phyloP scores from a whole-genome alignment of 495 filamentous ascomycete species.

The Pyrenula aspistea region DNA sequence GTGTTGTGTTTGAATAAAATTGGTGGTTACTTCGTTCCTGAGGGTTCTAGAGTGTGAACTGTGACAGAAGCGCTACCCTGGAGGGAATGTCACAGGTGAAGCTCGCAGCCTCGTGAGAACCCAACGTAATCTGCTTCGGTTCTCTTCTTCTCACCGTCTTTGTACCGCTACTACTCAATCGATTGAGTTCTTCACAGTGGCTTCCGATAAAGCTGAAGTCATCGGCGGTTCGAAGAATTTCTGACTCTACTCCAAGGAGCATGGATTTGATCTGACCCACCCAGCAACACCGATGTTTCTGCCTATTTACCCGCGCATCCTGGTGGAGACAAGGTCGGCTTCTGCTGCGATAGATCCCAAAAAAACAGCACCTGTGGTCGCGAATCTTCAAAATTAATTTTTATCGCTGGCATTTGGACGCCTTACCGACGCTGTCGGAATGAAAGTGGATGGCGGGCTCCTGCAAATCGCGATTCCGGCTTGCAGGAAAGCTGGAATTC shows the following conservation, averaged over 20 bases:
- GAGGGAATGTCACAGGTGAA: too few species aligned
- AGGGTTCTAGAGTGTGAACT: too few species aligned
- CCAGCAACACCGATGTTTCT: background rate
- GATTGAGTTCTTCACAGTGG: too few species aligned
- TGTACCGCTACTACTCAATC: too few species aligned
- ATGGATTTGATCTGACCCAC: background rate
- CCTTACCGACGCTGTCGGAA: conserved; percentile 8
- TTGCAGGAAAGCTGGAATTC: conserved; percentile 30
- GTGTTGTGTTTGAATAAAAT: too few species aligned
- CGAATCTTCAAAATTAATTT: conserved; percentile 56
- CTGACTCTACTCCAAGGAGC: background rate
- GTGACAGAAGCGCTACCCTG: too few species aligned
- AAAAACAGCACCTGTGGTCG: conserved; percentile 37
- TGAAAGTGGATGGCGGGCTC: conserved; percentile 16
- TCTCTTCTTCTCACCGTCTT: too few species aligned
- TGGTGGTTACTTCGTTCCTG: too few species aligned
- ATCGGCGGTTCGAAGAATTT: background rate
- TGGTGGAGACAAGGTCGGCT: background rate
- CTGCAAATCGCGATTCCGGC: conserved; percentile 28
- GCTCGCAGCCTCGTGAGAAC: too few species aligned
- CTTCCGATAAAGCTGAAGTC: background rate
- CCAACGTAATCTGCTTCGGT: too few species aligned
- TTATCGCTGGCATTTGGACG: conserved; percentile 24
- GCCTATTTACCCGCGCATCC: background rate
- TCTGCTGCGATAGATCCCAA: conserved; percentile 17